These are phyloP conservation scores for Pichia sp. DNA, from an alignment of 1,139 yeast species.

Conservation along the genomic window DNA sequence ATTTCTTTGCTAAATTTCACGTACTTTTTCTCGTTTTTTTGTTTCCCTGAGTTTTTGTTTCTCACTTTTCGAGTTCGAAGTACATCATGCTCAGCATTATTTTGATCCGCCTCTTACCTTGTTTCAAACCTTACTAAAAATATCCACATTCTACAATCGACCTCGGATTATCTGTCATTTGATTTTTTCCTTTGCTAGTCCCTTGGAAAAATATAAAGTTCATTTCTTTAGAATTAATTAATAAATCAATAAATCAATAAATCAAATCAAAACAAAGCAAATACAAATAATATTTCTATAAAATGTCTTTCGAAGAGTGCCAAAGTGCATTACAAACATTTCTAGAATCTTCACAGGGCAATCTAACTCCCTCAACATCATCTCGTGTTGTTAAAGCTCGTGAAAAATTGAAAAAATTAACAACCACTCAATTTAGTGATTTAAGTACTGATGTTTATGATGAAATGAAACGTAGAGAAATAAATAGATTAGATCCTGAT, in stretches of 20 bases:
- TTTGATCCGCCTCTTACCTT: too few species aligned
- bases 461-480: conserved; percentile 67
- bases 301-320: conserved; percentile 28
- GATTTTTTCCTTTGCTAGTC: too few species aligned
- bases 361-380: conserved; percentile 40
- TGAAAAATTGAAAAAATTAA: conserved; percentile 73
- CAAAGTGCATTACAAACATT: conserved; percentile 47
- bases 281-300: neutral
- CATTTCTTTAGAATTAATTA: too few species aligned
- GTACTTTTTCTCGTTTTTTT: too few species aligned
- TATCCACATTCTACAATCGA: too few species aligned
- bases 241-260: neutral
- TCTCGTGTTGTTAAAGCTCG: conserved; percentile 72
- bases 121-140: too few species aligned
- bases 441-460: conserved; percentile 91
- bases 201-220: too few species aligned
- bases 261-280: neutral
- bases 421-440: conserved; percentile 82
- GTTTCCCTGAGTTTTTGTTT: too few species aligned
- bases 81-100: too few species aligned
- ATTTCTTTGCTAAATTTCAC: too few species aligned
- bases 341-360: conserved; percentile 47
- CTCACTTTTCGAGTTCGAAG: too few species aligned
- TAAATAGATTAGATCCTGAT: conserved; percentile 38
- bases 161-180: too few species aligned